Evolutionary conservation across 108 stramenopile species (phyloP), one percentile per base, ranked within the genome.

Genomic region (Bacterosira constricta): DNA sequence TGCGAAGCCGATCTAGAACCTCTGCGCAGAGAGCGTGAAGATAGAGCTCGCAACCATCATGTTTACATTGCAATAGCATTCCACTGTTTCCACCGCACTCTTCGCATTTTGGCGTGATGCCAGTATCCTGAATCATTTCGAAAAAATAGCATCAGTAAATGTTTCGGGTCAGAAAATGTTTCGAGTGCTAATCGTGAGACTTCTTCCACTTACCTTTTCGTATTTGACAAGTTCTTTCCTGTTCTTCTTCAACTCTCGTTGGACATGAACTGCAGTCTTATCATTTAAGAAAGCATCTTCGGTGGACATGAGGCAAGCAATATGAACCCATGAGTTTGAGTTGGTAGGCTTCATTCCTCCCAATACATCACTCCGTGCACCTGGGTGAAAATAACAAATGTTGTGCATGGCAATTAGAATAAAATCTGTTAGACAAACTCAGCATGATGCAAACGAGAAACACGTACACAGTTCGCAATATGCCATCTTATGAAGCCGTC

Each of bases 21-120:
- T 49, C 47, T 5, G 47, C 47, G 20, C 47, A 49, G 6, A 49
- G 47, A 6, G 47, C 47, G 47, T 49, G 47, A 49, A 49, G 47
- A 18, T 49, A 18, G 5, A 5, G 15, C 6, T 49, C 20, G 20
- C 47, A 49, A 49, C 47, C 6, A 6, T 49, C 20, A 18, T 49
- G 6, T 18, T 5, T 49, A 18, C 47, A 49, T 18, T 5, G 17
- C 5, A 49, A 18, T 13, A 49, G 47, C 47, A 49, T 49, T 11
- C 47, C 47, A 18, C 47, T 5, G 15, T 49, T 17, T 5, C 47
- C 47, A 11, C 20, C 17, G 13, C 47, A 49, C 5, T 18, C 47
- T 49, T 49, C 47, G 47, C 47, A 49, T 17, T 5, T 49, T 6
- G 47, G 47, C 20, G 9, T 49, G 5, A 49, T 17, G 17, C 47